Percentiles rank a stretch among this genome's conserved stretches.
phyloP scores from a whole-genome alignment of 2,329 filamentous ascomycete species.

The Dactylonectria estremocensis region DNA sequence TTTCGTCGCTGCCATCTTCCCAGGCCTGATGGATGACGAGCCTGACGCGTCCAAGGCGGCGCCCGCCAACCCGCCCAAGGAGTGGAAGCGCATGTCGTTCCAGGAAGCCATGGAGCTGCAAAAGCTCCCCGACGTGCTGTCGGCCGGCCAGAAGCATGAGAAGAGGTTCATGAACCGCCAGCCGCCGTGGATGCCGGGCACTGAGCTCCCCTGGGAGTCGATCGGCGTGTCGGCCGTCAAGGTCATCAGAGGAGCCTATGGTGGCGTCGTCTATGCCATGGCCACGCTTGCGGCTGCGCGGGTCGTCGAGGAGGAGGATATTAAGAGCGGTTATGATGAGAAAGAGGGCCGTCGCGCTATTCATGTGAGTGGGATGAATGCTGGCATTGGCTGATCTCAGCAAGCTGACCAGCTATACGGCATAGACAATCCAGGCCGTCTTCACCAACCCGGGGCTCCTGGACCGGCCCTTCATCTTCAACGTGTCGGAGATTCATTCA shows the following conservation, averaged over 20 bases:
- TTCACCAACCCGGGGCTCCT: constrained; percentile 64
- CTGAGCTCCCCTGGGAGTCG: constrained; percentile 50
- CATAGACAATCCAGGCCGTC: constrained; percentile 71
- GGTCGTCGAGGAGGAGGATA: constrained; percentile 52
- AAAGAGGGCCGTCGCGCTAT: constrained; percentile 50
- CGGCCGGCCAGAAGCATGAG: constrained; percentile 3
- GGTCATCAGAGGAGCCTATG: constrained; percentile 51
- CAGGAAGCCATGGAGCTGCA: constrained; percentile 50
- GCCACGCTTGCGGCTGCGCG: constrained; percentile 55
- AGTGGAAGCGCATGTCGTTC: constrained; percentile 48
- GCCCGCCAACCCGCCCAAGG: constrained; percentile 13
- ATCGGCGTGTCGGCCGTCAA: constrained; percentile 32
- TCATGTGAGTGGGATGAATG: constrained; percentile 53
- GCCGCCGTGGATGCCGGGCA: constrained; percentile 53
- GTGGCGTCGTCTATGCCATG: constrained; percentile 57
- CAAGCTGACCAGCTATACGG: background rate
- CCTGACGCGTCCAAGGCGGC: background rate
- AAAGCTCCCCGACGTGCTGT: constrained; percentile 39
- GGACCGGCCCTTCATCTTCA: constrained; percentile 69
- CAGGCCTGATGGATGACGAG: constrained; percentile 24
- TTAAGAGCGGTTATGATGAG: constrained; percentile 15
- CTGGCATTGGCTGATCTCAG: background rate
- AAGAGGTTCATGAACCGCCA: constrained; percentile 52
- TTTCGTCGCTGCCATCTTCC: background rate
- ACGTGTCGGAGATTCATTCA: constrained; percentile 60